These are phyloP conservation scores for Aspergillus sp. DNA, from an alignment of 2,329 filamentous ascomycete species.

Conservation along the genomic window DNA sequence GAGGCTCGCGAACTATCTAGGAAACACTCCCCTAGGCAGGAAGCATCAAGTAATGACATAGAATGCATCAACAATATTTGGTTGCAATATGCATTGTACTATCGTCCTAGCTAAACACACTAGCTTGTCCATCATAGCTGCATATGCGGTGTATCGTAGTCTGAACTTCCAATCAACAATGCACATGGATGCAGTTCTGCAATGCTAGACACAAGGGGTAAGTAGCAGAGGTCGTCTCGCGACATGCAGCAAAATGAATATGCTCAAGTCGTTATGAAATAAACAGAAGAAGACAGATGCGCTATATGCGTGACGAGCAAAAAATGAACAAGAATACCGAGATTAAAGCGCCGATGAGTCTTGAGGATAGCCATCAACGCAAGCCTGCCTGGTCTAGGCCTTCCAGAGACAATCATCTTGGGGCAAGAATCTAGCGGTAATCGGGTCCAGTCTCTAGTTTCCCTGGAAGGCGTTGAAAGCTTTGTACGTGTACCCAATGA, in stretches of 20 bases:
- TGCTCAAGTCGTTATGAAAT: conserved; percentile 23
- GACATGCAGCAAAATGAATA: conserved; percentile 24
- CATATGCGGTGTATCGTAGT: conserved; percentile 12
- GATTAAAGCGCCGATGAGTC: conserved; percentile 19
- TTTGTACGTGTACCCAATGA: conserved; percentile 97
- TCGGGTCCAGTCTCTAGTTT: conserved; percentile 26
- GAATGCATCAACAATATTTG: no score
- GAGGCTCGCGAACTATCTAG: no score
- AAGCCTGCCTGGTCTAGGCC: conserved; percentile 34
- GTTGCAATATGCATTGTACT: not conserved
- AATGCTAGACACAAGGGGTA: conserved; percentile 12
- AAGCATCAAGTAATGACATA: no score
- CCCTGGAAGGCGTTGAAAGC: conserved; percentile 71
- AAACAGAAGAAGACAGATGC: conserved; percentile 20
- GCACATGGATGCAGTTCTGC: conserved; percentile 14
- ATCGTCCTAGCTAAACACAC: conserved; percentile 6
- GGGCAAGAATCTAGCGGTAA: conserved; percentile 16
- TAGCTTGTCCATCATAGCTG: conserved; percentile 19
- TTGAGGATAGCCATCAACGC: conserved; percentile 22
- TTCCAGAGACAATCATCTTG: conserved; percentile 18
- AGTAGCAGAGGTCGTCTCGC: conserved; percentile 20
- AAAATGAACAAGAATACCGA: conserved; percentile 24
- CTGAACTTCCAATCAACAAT: conserved; percentile 10
- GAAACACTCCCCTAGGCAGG: no score
- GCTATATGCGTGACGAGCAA: conserved; percentile 36